These are phyloP conservation scores for Chaetomium olivaceum DNA, from an alignment of 2,329 filamentous ascomycete species.

Conservation along the genomic window DNA sequence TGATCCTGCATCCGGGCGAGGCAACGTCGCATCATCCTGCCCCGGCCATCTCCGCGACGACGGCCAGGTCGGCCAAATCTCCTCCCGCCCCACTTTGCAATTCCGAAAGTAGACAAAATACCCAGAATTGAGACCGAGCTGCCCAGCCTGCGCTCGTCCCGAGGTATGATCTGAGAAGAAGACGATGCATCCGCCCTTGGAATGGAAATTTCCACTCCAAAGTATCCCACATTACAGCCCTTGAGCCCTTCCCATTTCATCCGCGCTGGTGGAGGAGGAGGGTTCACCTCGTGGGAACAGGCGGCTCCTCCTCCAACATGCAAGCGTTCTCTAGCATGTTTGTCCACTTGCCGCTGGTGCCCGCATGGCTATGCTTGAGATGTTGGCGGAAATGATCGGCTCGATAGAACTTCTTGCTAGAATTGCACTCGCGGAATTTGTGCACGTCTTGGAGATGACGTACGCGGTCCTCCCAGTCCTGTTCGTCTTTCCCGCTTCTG, in stretches of 20 bases:
- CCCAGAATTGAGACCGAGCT: neutral
- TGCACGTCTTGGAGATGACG: conserved; percentile 88
- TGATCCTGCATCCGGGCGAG: conserved; percentile 1
- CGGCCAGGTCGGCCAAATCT: neutral
- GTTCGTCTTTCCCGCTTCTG: conserved; percentile 57
- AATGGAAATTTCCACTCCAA: neutral
- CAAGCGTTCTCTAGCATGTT: conserved; percentile 97
- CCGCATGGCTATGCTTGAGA: conserved; percentile 94
- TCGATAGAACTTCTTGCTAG: conserved; percentile 95
- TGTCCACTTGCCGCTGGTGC: conserved; percentile 97
- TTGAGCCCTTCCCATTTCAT: neutral
- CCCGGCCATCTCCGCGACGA: conserved; percentile 6
- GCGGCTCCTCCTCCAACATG: conserved; percentile 83
- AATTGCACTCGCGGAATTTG: conserved; percentile 98
- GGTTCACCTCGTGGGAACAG: conserved; percentile 45
- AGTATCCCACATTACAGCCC: neutral
- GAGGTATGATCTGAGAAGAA: neutral
- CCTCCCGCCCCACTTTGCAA: neutral
- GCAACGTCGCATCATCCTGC: conserved; percentile 7
- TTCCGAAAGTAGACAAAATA: neutral
- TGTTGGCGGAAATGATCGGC: conserved; percentile 98
- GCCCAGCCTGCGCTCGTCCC: neutral
- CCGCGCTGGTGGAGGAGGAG: too few relatives aligned
- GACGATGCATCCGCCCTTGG: neutral
- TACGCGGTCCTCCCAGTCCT: conserved; percentile 84